Evolutionary conservation across 768 basidiomycete genomes (phyloP).

Genomic region (Paxillus ammoniavirescens): DNA sequence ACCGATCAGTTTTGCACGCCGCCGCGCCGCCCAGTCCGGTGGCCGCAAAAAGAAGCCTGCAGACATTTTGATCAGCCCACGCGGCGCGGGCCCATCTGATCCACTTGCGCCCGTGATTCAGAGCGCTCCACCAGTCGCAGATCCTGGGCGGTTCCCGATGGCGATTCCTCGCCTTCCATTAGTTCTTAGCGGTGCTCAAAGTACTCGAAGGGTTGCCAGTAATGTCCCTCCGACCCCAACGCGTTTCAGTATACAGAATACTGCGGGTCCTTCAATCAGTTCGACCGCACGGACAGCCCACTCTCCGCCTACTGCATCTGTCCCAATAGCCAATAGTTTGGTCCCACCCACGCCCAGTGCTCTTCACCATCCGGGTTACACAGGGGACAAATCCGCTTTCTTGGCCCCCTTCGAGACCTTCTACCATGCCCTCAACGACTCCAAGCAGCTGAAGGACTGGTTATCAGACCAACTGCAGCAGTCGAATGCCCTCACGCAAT

Average conservation of each 20-base stretch:
- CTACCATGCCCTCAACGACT: constrained; percentile 82
- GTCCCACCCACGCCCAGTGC: constrained; percentile 72
- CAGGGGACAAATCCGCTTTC: constrained; percentile 72
- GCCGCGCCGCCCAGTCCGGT: constrained; percentile 66
- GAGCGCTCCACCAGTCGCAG: constrained; percentile 66
- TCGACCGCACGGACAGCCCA: constrained; percentile 33
- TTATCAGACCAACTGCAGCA: constrained; percentile 70
- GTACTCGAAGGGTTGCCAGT: constrained; percentile 49
- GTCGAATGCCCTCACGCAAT: constrained; percentile 53
- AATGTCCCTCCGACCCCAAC: constrained; percentile 76
- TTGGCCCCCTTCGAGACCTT: constrained; percentile 80
- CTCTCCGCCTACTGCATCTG: constrained; percentile 57
- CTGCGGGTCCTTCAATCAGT: constrained; percentile 17
- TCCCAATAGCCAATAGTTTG: constrained; percentile 64
- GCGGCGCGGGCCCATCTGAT: constrained; percentile 50
- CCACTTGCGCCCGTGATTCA: constrained; percentile 68
- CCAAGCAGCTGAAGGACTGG: constrained; percentile 76
- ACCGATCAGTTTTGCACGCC: constrained; percentile 75
- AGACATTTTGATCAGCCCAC: constrained; percentile 74
- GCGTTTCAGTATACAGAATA: constrained; percentile 47
- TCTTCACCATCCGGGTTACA: constrained; percentile 57
- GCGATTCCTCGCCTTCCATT: constrained; percentile 64
- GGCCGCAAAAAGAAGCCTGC: constrained; percentile 68
- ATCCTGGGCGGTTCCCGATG: constrained; percentile 54
- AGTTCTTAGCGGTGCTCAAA: constrained; percentile 41